These are phyloP conservation scores for Botrytis byssoidea DNA, from an alignment of 2,329 filamentous ascomycete species.

Conservation along the genomic window DNA sequence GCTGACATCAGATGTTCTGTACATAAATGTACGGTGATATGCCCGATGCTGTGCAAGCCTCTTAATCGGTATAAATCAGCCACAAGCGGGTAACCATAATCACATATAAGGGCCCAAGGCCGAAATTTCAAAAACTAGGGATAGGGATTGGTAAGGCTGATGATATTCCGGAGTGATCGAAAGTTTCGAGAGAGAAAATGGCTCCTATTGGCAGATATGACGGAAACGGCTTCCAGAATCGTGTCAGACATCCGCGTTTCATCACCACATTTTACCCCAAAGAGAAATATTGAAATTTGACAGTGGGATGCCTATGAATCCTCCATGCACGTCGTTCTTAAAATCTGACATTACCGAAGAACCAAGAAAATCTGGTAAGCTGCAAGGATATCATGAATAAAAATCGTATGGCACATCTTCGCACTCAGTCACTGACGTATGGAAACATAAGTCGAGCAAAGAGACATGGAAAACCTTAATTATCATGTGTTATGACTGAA, in stretches of 20 bases:
- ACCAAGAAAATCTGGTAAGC: background rate
- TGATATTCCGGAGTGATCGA: constrained; percentile 1
- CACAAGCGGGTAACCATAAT: constrained; percentile 1
- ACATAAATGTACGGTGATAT: background rate
- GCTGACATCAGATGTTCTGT: constrained; percentile 1
- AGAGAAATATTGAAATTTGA: background rate
- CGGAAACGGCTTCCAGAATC: constrained; percentile 4
- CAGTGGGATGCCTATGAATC: background rate
- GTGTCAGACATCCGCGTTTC: constrained; percentile 16
- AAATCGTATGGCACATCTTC: background rate
- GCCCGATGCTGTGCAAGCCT: constrained; percentile 15
- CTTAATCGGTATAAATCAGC: constrained; percentile 10
- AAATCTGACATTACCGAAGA: constrained; percentile 15
- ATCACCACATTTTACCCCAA: background rate
- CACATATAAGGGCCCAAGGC: background rate
- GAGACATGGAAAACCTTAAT: background rate
- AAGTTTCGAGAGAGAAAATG: background rate
- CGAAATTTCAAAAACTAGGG: background rate
- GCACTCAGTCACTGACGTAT: background rate
- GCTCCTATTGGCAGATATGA: background rate
- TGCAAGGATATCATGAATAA: background rate
- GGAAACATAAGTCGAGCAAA: background rate
- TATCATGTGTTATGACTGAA: background rate
- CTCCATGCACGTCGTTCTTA: background rate
- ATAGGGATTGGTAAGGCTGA: constrained; percentile 25